These are phyloP conservation scores for Polygonum maritimum DNA, from an alignment of 148 eudicot species.

Conservation along the genomic window DNA sequence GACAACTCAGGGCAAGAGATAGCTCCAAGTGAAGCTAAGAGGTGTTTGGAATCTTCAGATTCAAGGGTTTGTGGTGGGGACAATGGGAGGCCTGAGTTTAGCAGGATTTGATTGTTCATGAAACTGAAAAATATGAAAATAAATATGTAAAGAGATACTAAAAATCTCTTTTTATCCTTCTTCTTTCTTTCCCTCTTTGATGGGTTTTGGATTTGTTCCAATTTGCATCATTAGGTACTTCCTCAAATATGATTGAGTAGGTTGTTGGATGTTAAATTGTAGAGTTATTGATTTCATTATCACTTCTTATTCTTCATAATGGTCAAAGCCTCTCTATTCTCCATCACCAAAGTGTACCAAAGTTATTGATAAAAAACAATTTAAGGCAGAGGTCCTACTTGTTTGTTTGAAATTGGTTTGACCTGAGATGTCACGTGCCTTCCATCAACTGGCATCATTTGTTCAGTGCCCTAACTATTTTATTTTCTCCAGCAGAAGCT, in stretches of 20 bases:
- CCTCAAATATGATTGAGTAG: neutral
- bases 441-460: neutral
- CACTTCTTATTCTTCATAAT: neutral
- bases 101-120: constrained; percentile 13
- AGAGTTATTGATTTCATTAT: neutral
- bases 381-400: neutral
- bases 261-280: neutral
- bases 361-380: neutral
- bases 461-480: neutral
- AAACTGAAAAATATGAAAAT: neutral
- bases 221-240: neutral
- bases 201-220: neutral
- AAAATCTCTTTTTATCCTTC: neutral
- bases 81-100: constrained; percentile 17
- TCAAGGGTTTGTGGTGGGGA: constrained; percentile 19
- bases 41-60: constrained; percentile 19
- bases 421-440: constrained; percentile 6
- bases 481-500: too few species aligned
- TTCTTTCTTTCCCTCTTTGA: neutral
- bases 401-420: neutral
- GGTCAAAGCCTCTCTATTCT: neutral
- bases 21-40: constrained; percentile 4
- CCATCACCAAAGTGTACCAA: neutral
- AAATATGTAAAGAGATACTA: neutral
- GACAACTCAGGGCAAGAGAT: neutral